Conservation (phyloP, 345 rosid genomes). For the Gossypioides kirkii region DNA sequence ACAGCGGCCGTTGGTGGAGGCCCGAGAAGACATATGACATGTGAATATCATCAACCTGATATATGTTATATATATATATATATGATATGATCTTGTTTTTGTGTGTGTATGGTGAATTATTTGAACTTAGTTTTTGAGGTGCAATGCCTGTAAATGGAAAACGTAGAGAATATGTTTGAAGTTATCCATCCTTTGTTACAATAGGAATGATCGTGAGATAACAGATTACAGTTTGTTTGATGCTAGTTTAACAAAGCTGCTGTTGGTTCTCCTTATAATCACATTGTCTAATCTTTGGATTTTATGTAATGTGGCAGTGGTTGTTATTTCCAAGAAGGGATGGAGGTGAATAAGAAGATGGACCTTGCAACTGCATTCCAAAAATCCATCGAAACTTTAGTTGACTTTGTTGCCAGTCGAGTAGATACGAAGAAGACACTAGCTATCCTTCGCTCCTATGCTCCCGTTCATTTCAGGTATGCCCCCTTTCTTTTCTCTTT, state of each 20-base stretch:
- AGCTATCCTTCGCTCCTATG: conserved; percentile 51
- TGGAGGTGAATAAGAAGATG: conserved; percentile 48
- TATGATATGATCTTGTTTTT: not conserved
- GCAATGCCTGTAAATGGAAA: not conserved
- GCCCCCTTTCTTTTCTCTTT: too few relatives aligned
- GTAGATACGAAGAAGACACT: conserved; percentile 45
- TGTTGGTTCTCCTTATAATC: not conserved
- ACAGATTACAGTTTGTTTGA: not conserved
- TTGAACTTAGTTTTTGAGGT: not conserved
- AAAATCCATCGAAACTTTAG: conserved; percentile 41
- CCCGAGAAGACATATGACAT: conserved; percentile 57
- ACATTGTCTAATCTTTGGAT: conserved; percentile 14
- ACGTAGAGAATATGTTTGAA: not conserved
- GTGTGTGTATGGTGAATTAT: not conserved
- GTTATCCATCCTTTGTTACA: not conserved
- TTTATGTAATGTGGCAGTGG: conserved; percentile 33
- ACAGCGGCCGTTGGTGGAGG: conserved; percentile 97
- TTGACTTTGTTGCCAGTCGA: conserved; percentile 36
- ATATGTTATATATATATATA: too few relatives aligned
- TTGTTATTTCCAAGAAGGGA: conserved; percentile 51
- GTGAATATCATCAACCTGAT: conserved; percentile 34
- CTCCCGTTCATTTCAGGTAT: too few relatives aligned
- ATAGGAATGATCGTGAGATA: not conserved
- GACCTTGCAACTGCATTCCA: conserved; percentile 40
- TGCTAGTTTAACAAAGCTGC: too few relatives aligned